Evolutionary conservation across 106 monocot species (phyloP).

Genomic region (Alisma plantagoaquatica): DNA sequence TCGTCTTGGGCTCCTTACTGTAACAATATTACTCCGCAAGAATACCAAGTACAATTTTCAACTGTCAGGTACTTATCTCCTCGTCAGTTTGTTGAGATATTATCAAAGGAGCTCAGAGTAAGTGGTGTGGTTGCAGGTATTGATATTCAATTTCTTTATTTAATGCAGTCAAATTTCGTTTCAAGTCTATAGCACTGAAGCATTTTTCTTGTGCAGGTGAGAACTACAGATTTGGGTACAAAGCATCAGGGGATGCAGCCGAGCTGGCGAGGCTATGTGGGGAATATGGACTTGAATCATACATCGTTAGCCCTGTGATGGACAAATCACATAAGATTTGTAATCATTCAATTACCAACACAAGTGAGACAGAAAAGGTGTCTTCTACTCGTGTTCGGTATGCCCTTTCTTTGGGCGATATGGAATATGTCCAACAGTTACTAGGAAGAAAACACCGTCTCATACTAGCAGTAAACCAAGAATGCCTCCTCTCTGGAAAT

Average conservation of each 20-base stretch:
- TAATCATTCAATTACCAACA: slow-evolving; percentile 24
- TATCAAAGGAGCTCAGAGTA: slow-evolving; percentile 73
- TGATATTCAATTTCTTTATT: background rate
- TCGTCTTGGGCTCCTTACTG: slow-evolving; percentile 82
- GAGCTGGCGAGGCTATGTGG: slow-evolving; percentile 72
- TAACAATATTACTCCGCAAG: slow-evolving; percentile 49
- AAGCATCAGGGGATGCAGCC: slow-evolving; percentile 73
- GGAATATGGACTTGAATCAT: slow-evolving; percentile 59
- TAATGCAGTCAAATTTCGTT: no score
- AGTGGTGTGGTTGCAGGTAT: slow-evolving; percentile 98
- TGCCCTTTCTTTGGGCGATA: slow-evolving; percentile 69
- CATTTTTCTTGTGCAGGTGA: slow-evolving; percentile 37
- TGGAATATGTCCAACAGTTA: slow-evolving; percentile 51
- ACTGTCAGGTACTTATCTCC: slow-evolving; percentile 75
- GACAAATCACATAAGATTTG: slow-evolving; percentile 26
- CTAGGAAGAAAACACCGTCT: slow-evolving; percentile 86
- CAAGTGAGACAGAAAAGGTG: slow-evolving; percentile 42
- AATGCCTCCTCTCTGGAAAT: slow-evolving; percentile 3
- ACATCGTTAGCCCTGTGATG: slow-evolving; percentile 73
- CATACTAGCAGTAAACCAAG: slow-evolving; percentile 27
- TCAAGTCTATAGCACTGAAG: no score
- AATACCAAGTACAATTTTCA: slow-evolving; percentile 89
- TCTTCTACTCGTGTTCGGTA: slow-evolving; percentile 87
- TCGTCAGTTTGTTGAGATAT: slow-evolving; percentile 74
- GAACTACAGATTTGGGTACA: slow-evolving; percentile 97